These are phyloP conservation scores for Vicia sativa DNA, from an alignment of 306 rosid species.

Conservation along the genomic window DNA sequence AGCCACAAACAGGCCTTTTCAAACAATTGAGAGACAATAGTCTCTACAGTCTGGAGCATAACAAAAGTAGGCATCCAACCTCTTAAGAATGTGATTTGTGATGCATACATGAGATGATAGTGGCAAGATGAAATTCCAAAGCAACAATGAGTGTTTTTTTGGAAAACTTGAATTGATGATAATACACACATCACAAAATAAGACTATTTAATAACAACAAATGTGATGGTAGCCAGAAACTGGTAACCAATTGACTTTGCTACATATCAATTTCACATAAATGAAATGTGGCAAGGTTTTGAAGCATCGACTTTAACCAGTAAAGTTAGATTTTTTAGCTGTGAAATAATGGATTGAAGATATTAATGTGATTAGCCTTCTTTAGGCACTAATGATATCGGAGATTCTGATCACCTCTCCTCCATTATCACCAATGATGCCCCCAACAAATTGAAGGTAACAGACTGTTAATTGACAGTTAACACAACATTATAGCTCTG, in stretches of 20 bases:
- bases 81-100: neutral
- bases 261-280: conserved; percentile 1
- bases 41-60: neutral
- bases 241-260: neutral
- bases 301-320: neutral
- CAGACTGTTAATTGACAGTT: neutral
- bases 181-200: neutral
- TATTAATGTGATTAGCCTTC: conserved; percentile 1
- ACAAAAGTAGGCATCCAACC: neutral
- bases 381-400: neutral
- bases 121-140: neutral
- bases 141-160: neutral
- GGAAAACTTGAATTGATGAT: neutral
- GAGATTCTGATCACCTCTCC: neutral
- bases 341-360: conserved; percentile 7
- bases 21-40: conserved; percentile 4
- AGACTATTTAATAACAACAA: conserved; percentile 6
- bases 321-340: neutral
- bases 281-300: conserved; percentile 4
- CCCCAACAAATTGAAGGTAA: conserved; percentile 11
- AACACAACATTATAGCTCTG: conserved; percentile 8
- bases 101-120: neutral
- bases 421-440: neutral
- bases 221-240: neutral
- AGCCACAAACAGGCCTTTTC: neutral